Base-by-base conservation (phyloP, 2,329 filamentous ascomycete species). In the Trichoderma atroviride region DNA sequence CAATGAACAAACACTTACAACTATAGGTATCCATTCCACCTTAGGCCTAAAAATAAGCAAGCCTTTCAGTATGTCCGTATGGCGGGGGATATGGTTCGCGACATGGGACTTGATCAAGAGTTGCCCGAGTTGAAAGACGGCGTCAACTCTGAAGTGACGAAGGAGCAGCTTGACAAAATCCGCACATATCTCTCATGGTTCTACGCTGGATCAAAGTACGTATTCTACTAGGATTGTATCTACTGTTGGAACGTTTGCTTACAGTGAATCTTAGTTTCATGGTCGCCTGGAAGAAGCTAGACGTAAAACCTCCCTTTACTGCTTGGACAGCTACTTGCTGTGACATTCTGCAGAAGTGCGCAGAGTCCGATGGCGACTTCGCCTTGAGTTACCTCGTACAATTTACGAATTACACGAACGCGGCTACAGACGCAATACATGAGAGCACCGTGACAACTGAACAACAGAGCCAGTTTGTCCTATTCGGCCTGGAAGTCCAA, bases 21-120 rank as follows among this genome's bases (percentile, higher is more conserved):
- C 43, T 50, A 13, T 24, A 87, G 85, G 85, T 87, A 87, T 61
- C 86, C 85, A 0, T 86, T 85, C 47, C 85, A 87, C 70, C 77
- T 87, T 16, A 78, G 85, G 0, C 85, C 85, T 2, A 86, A 81
- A 69, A 85, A 82, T 71, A 84, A 78, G 70, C 84, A 86, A 50
- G 77, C 81, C 0, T 77, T 80, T 5, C 85, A 87, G 67, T 87
- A 87, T 72, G 73, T 85, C 5, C 81, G 83, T 29, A 87, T 87
- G 84, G 81, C 81, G 0, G 79, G 81, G 19, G 86, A 87, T 68
- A 79, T 87, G 10, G 74, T 84, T 9, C 78, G 77, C 10, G 85
- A 87, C 67, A 79, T 87, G 0, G 84, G 85, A 6, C 74, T 87
- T 2, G 82, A 85, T 29, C 78, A 82, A 27, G 81, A 83, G 37